Evolutionary conservation across 495 filamentous ascomycete genomes (phyloP).

Genomic region (Podospora sp.): DNA sequence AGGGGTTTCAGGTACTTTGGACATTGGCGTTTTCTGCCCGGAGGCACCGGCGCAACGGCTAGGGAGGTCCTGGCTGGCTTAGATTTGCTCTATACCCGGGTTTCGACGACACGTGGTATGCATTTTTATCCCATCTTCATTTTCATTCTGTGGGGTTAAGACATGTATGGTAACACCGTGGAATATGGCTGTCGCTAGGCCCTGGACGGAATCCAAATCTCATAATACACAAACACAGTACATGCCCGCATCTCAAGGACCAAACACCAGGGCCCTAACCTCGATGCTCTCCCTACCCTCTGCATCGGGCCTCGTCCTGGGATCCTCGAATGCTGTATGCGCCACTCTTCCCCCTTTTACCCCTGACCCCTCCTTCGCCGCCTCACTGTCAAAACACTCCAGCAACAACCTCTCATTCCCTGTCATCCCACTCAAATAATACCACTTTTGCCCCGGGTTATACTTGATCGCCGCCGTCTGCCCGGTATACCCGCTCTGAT

Average conservation of each 20-base stretch:
- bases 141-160: neutral
- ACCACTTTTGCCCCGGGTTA: conserved; percentile 65
- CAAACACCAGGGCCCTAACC: conserved; percentile 82
- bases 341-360: conserved; percentile 68
- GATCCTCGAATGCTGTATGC: conserved; percentile 81
- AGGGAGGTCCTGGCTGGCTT: neutral
- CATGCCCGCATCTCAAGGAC: conserved; percentile 44
- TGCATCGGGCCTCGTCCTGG: conserved; percentile 61
- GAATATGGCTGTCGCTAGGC: neutral
- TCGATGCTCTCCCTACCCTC: conserved; percentile 80
- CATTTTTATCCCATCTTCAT: neutral
- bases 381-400: conserved; percentile 78
- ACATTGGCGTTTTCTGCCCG: conserved; percentile 5
- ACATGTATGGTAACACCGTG: neutral
- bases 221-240: neutral
- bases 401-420: conserved; percentile 74
- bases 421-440: conserved; percentile 78
- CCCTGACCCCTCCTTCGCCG: conserved; percentile 45
- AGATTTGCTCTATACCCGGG: conserved; percentile 15
- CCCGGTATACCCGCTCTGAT: conserved; percentile 65
- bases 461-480: conserved; percentile 75
- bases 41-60: conserved; percentile 3
- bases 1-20: neutral
- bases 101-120: neutral
- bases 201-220: neutral